Percentiles rank a stretch among this genome's conserved stretches.
Evolutionary conservation across 768 basidiomycete species (phyloP).

Genomic region (Russula olivacea): DNA sequence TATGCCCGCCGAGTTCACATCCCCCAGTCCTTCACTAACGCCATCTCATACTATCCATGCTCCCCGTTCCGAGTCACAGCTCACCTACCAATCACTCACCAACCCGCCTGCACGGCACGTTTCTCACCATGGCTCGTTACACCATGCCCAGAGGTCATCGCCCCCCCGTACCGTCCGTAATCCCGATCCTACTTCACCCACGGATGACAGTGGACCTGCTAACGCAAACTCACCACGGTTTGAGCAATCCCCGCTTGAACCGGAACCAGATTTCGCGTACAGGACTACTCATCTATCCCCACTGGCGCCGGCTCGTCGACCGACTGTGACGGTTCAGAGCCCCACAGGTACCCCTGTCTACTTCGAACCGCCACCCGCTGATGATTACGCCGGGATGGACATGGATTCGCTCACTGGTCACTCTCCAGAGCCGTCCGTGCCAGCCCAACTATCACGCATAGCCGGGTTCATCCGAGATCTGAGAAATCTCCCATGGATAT

Average conservation of each 20-base stretch:
- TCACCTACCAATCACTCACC: constrained; percentile 21
- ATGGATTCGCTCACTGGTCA: constrained; percentile 12
- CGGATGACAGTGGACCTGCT: constrained; percentile 2
- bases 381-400: constrained; percentile 24
- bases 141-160: constrained; percentile 12
- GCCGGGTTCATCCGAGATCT: constrained; percentile 23
- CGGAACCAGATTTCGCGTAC: neutral
- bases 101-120: constrained; percentile 12
- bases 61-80: constrained; percentile 22
- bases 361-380: constrained; percentile 12
- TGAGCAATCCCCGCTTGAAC: neutral
- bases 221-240: neutral
- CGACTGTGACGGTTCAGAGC: constrained; percentile 22
- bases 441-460: constrained; percentile 22
- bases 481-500: constrained; percentile 23
- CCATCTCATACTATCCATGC: constrained; percentile 15
- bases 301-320: constrained; percentile 6
- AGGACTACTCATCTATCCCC: constrained; percentile 5
- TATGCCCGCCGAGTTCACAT: constrained; percentile 11
- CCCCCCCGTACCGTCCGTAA: constrained; percentile 24
- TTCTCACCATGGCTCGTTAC: constrained; percentile 21
- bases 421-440: constrained; percentile 11
- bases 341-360: constrained; percentile 17
- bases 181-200: constrained; percentile 19
- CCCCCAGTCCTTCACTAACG: constrained; percentile 7